Evolutionary conservation across 2,329 filamentous ascomycete genomes (phyloP), one percentile per base, ranked within the genome.

Genomic region (Aspergillus flavus): DNA sequence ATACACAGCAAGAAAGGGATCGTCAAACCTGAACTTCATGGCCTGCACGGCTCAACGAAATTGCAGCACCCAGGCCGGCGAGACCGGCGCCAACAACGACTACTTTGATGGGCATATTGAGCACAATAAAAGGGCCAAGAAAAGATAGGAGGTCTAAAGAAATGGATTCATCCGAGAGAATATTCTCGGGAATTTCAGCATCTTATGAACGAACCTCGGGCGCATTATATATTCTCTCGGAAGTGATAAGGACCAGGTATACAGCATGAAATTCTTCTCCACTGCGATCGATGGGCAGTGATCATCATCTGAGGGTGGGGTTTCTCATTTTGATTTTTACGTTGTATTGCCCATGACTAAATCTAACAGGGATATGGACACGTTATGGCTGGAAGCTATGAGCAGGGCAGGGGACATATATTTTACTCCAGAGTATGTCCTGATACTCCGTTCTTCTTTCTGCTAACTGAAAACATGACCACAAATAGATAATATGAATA

Each of bases 21-120:
- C 70, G 4, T 19, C n/a, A 30, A 4, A 75, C 71, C 63, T 72
- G 68, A 16, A 73, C 67, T 46, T 72, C 61, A 57, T 74, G 72
- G 16, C 64, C 64, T 21, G 52, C 50, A 2, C 53, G 56, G 26
- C 43, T 59, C 21, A 62, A 53, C 1, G 64, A 59, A 50, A 64
- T 60, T 19, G 59, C 61, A 14, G 64, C 64, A 14, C 56, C 59
- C 3, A 66, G 57, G 11, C 64, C 64, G 3, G 41, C 61, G 2
- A 66, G 52, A 32, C 61, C 64, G 19, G 59, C 64, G 6, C 64
- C 61, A 26, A 64, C 56, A n/a, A 66, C 32, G 19, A 66, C 30
- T 2, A 66, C 56, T 12, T 61, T 60, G 3, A 66, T 21, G 0
- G 61, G 61, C 61, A 63, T 65, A 19, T 26, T 14, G 28, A 16